Conservation (phyloP, 768 basidiomycete genomes). For the Leucocoprinus leucothites region DNA sequence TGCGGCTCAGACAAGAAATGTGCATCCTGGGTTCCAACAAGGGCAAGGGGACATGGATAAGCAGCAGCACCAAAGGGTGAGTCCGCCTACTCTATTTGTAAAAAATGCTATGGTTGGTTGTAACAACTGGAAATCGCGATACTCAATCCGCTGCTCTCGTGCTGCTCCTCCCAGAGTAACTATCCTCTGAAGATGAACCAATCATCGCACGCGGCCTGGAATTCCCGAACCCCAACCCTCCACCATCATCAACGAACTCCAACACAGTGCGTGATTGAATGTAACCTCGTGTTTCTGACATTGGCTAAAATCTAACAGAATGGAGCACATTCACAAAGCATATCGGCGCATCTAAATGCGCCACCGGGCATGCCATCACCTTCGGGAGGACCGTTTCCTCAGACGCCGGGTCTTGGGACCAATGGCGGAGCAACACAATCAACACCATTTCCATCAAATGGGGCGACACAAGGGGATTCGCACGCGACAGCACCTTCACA, state of each 20-base stretch:
- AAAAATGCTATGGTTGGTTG: not conserved
- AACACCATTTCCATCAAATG: conserved; percentile 34
- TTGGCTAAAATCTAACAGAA: conserved; percentile 13
- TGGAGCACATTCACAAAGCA: conserved; percentile 39
- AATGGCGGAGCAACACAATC: conserved; percentile 26
- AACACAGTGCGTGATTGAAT: conserved; percentile 8
- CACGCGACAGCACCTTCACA: conserved; percentile 32
- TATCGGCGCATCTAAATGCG: conserved; percentile 48
- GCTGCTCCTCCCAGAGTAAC: conserved; percentile 43
- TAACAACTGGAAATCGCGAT: not conserved
- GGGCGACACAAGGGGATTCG: conserved; percentile 28
- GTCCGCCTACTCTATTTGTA: conserved; percentile 22
- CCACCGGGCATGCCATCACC: conserved; percentile 44
- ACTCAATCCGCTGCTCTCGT: no score
- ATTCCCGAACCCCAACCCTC: conserved; percentile 47
- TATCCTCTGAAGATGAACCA: conserved; percentile 64
- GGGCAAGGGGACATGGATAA: conserved; percentile 69
- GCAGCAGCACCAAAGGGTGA: conserved; percentile 53
- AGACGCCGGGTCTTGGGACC: conserved; percentile 24
- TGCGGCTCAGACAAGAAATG: conserved; percentile 38
- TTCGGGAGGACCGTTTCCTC: conserved; percentile 21
- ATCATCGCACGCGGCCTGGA: conserved; percentile 63
- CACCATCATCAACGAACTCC: conserved; percentile 20
- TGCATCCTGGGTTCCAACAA: conserved; percentile 51
- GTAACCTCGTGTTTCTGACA: not conserved